phyloP scores from a whole-genome alignment of 164 flowering plant species.

The Protea cynaroides region DNA sequence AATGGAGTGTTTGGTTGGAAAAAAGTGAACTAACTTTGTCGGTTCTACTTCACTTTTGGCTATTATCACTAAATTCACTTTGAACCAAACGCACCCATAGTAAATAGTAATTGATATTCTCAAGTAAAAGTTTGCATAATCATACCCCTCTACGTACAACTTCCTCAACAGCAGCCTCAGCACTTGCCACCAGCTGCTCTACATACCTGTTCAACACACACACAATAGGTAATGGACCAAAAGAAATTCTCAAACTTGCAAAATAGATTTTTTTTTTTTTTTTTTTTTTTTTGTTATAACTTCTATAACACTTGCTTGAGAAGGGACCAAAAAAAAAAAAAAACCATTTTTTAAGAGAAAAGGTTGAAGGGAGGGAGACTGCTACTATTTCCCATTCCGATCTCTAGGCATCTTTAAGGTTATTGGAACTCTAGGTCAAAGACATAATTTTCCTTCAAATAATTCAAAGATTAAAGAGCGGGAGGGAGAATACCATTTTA shows the following conservation, averaged over 20 bases:
- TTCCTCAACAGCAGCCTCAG: slow-evolving; percentile 99
- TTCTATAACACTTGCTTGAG: not conserved
- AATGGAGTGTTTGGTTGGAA: too few relatives aligned
- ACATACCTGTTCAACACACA: slow-evolving; percentile 57
- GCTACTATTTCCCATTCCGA: not conserved
- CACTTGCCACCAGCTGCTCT: slow-evolving; percentile 91
- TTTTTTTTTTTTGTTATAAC: not conserved
- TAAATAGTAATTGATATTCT: not conserved
- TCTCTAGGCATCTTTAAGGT: not conserved
- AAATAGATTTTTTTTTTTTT: not conserved
- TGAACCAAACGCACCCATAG: not conserved
- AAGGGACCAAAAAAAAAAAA: too few relatives aligned
- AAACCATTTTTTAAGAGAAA: too few relatives aligned
- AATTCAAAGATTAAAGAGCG: too few relatives aligned
- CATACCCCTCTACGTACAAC: slow-evolving; percentile 85
- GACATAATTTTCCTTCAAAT: too few relatives aligned
- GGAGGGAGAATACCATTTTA: too few relatives aligned
- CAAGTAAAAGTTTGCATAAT: slow-evolving; percentile 9
- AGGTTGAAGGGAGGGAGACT: not conserved
- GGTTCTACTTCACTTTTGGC: too few relatives aligned
- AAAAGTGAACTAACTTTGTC: too few relatives aligned
- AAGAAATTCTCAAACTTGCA: not conserved
- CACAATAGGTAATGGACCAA: not conserved
- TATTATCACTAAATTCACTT: too few relatives aligned
- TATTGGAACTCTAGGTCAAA: too few relatives aligned